Base-by-base conservation (phyloP, 169 alveolate genomes). In the Plasmodium sp. region DNA sequence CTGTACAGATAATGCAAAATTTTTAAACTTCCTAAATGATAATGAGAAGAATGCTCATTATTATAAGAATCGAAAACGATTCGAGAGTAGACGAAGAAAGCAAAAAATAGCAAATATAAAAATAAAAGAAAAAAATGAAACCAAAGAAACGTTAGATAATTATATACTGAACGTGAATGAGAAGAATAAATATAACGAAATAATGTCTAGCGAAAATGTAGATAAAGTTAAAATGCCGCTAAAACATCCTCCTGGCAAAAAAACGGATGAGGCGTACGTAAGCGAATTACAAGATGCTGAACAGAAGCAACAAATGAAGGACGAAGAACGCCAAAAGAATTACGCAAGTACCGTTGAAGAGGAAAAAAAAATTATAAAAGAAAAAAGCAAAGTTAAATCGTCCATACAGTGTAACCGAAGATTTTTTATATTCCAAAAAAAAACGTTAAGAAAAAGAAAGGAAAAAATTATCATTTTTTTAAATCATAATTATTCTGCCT, bases 381-480 rank as follows among this genome's bases (percentile, higher is more conserved):
- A 72, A 34, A 71, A 72, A 81, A 58, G 34, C 36, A 92, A 58
- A 92, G 27, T 71, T 82, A 62, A 81, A 90, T 45, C 36, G 18
- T 41, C 62, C 9, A 7, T 54, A 22, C 22, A 12, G 18, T 22
- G 51, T 10, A 92, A 43, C 18, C 67, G 92, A 45, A 81, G 75
- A 90, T 90, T n/a, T 56, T 51, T 71, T 31, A 16, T 92, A 71
- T 72, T 82, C 7, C 83, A 77, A n/a, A 56, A 80, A 80, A 90
- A 90, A 80, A 54, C 72, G 27, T 58, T 54, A 80, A 90, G 90
- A 36, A 92, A 82, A 74, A 81, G 80, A 82, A 92, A 92, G 84
- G 92, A 92, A 73, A 92, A 92, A 92, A 92, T 92, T 82, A 92
- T 92, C 31, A 92, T 92, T 67, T 92, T 92, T 92, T 72, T 92